These are phyloP conservation scores for Musa troglodytarum DNA, from an alignment of 176 grass and related monocot genomes.

Conservation along the genomic window DNA sequence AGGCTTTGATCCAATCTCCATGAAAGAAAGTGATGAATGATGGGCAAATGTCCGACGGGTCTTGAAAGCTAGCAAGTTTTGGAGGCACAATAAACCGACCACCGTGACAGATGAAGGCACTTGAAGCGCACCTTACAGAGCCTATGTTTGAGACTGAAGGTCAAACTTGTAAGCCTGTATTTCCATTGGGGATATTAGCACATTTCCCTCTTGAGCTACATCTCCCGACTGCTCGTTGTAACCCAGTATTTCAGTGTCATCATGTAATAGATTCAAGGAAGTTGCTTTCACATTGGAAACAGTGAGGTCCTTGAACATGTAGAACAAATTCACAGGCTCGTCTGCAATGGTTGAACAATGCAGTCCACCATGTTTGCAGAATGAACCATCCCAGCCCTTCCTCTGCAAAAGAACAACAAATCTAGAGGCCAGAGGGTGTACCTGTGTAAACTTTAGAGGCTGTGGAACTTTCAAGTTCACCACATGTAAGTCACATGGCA, in stretches of 20 bases:
- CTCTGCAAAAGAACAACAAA: slow-evolving; percentile 79
- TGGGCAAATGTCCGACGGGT: no score
- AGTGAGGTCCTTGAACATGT: slow-evolving; percentile 85
- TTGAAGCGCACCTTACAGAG: not conserved
- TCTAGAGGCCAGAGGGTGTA: slow-evolving; percentile 32
- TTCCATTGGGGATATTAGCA: slow-evolving; percentile 94
- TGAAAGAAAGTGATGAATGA: no score
- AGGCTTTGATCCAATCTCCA: no score
- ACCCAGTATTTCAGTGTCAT: slow-evolving; percentile 76
- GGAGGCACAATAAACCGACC: not conserved
- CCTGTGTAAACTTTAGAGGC: slow-evolving; percentile 63
- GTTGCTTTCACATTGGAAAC: slow-evolving; percentile 75
- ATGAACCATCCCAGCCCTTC: slow-evolving; percentile 80
- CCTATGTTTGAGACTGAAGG: slow-evolving; percentile 37
- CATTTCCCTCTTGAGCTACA: slow-evolving; percentile 69
- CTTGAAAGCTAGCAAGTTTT: no score
- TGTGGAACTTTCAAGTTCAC: slow-evolving; percentile 88
- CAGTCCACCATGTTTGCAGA: slow-evolving; percentile 60
- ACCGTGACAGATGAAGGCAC: not conserved
- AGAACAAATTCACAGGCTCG: slow-evolving; percentile 78
- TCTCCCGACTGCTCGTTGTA: slow-evolving; percentile 72
- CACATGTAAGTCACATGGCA: slow-evolving; percentile 89
- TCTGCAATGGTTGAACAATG: slow-evolving; percentile 60
- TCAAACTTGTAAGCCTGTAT: slow-evolving; percentile 94
- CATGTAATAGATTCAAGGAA: slow-evolving; percentile 86